Base-by-base conservation (phyloP, 371 early-diverging fungal genomes). In the Smittium mucronatum region DNA sequence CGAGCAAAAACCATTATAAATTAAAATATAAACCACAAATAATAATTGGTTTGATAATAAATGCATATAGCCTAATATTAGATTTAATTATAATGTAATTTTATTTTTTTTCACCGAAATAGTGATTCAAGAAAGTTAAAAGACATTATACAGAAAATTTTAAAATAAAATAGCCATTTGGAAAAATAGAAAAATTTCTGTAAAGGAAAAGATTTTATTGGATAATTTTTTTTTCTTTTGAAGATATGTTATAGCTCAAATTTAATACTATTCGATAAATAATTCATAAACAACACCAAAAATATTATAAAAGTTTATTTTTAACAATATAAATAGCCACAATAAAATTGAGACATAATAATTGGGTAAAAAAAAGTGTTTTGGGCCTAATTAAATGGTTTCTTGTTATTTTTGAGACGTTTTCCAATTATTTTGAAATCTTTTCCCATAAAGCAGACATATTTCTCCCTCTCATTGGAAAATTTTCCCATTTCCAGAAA, bases 121-220 rank as follows among this genome's bases (percentile, higher is more conserved):
- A 31, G 36, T 2, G 5, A 28, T 34, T 31, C 2, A 34, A 25
- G 11, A 32, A 65, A 15, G 11, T 32, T n/a, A 65, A 33, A 33
- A 34, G 34, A 65, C n/a, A n/a, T 65, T n/a, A n/a, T 65, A 34
- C 8, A n/a, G n/a, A 33, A 65, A 25, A 31, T 31, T 34, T 11
- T 17, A 32, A 31, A 33, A n/a, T n/a, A 65, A 65, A 33, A 33
- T 33, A 15, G 34, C 26, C 5, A 65, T 1, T 5, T 25, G 26
- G 32, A 34, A 65, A n/a, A 34, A 33, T n/a, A 65, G 65, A 33
- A n/a, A 65, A 25, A 5, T 65, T 15, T 33, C 65, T 2, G 2
- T 65, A 65, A 25, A n/a, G 25, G 65, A 34, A n/a, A 65, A 33
- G n/a, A 11, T 65, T 11, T 31, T 65, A 33, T 36, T 65, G 25